Evolutionary conservation across 495 filamentous ascomycete species (phyloP).

Genomic region (Staphylotrichum longicolle): DNA sequence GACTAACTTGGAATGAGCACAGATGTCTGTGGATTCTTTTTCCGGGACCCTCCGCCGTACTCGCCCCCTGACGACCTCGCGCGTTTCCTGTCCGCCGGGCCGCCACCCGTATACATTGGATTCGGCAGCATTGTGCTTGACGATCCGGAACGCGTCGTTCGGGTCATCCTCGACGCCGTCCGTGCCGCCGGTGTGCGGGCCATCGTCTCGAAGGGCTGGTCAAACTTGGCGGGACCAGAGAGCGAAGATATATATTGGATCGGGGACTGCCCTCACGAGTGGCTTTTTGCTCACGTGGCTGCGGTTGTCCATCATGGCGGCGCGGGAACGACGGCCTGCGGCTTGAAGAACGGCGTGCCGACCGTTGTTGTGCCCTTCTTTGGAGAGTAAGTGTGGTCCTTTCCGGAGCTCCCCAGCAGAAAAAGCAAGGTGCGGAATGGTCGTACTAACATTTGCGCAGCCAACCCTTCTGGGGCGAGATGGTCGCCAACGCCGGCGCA

Average conservation of each 20-base stretch:
- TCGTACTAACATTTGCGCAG: not conserved
- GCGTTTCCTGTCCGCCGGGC: conserved; percentile 54
- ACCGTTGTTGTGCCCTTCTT: conserved; percentile 80
- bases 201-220: conserved; percentile 77
- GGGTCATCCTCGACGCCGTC: conserved; percentile 61
- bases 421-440: too few relatives aligned
- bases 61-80: conserved; percentile 54
- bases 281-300: conserved; percentile 72
- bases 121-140: conserved; percentile 80
- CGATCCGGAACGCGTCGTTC: conserved; percentile 54
- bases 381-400: conserved; percentile 51
- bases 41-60: conserved; percentile 58
- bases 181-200: conserved; percentile 62
- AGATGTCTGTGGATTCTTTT: conserved; percentile 59
- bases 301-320: conserved; percentile 78
- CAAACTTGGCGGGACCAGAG: conserved; percentile 58
- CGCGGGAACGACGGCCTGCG: conserved; percentile 74
- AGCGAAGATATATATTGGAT: conserved; percentile 66
- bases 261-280: conserved; percentile 75
- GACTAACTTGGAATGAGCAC: not conserved
- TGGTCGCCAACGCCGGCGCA: conserved; percentile 68
- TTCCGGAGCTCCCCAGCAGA: not conserved
- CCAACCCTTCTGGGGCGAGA: conserved; percentile 77
- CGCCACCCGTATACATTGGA: conserved; percentile 73
- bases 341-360: conserved; percentile 63